Base-by-base conservation (phyloP, 176 grass and related monocot genomes). In the Bonia amplexicaulis region DNA sequence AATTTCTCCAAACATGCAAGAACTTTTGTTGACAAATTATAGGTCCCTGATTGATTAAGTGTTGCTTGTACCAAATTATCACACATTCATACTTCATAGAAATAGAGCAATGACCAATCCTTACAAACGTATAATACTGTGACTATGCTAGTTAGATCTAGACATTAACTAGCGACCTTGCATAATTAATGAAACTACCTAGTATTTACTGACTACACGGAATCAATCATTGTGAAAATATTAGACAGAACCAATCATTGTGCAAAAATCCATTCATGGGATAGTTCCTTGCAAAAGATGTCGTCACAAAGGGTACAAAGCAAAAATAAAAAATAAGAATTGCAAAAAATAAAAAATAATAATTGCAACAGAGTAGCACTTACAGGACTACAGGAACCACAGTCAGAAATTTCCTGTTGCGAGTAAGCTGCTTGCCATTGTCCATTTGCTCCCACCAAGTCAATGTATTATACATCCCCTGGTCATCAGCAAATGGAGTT, bases 391-490 rank as follows among this genome's bases (percentile, higher is more conserved):
- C 86, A 76, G 92, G 92, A 81, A 97, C 94, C 13, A 90, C 94
- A 33, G 77, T 88, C 75, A 97, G 73, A 90, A 97, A 97, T 76
- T 94, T 97, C 48, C 90, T 75, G 88, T 97, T 97, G 73, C 92
- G 90, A 40, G 94, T 97, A 84, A 97, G 94, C 68, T 97, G 92
- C 66, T 97, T 97, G 66, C 94, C 94, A 53, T 69, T 94, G 88
- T 97, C 94, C 90, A 97, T 90, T 80, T 97, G 94, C 66, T 97
- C 94, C 94, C 94, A 97, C 94, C 94, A 97, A 49, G 94, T 97
- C 66, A 97, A 84, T 46, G 57, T 86, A 45, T 94, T 97, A 62
- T 94, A 97, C 52, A 94, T 94, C 41, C 92, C 94, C 62, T 97
- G 94, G 29, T 97, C 94, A 85, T 97, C 94, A 76, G 94, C 79